These are phyloP conservation scores for Wickerhamomyces tratensis DNA, from an alignment of 805 yeast species.

Conservation along the genomic window DNA sequence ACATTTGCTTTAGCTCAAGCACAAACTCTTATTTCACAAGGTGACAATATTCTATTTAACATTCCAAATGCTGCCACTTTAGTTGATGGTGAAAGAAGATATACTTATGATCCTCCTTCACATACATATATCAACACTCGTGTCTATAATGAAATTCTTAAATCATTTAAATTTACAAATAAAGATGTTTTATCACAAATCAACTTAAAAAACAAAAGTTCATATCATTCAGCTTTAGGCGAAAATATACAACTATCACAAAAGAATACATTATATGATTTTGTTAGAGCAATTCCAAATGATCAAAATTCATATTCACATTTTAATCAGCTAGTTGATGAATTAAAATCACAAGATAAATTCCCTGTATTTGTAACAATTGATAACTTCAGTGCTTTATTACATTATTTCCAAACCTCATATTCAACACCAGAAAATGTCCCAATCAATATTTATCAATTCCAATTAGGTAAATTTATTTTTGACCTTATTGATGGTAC, in stretches of 20 bases:
- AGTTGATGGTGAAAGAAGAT: conserved; percentile 68
- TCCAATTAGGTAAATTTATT: conserved; percentile 55
- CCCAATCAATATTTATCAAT: conserved; percentile 46
- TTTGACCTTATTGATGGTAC: conserved; percentile 47
- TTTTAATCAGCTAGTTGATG: conserved; percentile 44
- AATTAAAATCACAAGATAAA: conserved; percentile 38
- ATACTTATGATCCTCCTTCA: conserved; percentile 39
- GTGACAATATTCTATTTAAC: conserved; percentile 41
- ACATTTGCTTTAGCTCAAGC: conserved; percentile 63
- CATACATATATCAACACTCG: conserved; percentile 62
- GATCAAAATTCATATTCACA: conserved; percentile 32
- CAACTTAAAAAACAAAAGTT: conserved; percentile 23
- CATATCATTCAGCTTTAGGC: conserved; percentile 22
- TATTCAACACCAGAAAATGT: conserved; percentile 50
- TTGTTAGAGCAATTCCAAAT: conserved; percentile 27
- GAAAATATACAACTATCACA: conserved; percentile 20
- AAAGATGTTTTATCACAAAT: conserved; percentile 25
- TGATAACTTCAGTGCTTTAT: conserved; percentile 63
- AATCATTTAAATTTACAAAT: conserved; percentile 39
- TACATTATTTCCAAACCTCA: conserved; percentile 42
- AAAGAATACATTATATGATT: conserved; percentile 32
- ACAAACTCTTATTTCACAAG: conserved; percentile 41
- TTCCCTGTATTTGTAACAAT: conserved; percentile 59
- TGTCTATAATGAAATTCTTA: conserved; percentile 56
- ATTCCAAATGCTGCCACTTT: conserved; percentile 52